Conservation (phyloP, 2,329 filamentous ascomycete species). For the Aureobasidium uvarum region DNA sequence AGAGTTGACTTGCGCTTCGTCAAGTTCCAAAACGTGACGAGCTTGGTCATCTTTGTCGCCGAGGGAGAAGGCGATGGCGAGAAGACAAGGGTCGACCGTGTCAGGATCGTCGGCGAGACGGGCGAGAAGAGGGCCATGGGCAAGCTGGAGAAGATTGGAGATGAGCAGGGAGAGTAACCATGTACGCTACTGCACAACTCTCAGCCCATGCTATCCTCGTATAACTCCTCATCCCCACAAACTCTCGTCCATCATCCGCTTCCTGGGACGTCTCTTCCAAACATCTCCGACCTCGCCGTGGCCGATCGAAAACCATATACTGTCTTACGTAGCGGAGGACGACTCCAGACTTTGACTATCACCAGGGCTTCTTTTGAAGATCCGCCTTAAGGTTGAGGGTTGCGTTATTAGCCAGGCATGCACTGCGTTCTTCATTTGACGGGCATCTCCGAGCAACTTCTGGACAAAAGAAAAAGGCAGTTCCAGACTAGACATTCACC, state of each 20-base stretch:
- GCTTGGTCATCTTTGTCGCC: conserved; percentile 81
- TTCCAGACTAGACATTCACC: not conserved
- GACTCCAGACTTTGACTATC: not conserved
- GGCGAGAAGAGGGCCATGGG: conserved; percentile 92
- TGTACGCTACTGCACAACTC: not conserved
- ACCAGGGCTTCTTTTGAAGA: not conserved
- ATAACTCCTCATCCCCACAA: not conserved
- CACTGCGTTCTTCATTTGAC: not conserved
- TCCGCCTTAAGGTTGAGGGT: not conserved
- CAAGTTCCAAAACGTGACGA: conserved; percentile 94
- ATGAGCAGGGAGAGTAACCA: conserved; percentile 62
- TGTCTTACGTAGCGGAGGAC: not conserved
- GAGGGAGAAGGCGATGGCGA: conserved; percentile 75
- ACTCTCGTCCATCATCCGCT: not conserved
- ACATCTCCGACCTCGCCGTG: not conserved
- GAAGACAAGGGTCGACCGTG: conserved; percentile 76
- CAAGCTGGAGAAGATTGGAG: conserved; percentile 90
- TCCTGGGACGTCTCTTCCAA: not conserved
- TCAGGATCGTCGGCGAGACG: conserved; percentile 79
- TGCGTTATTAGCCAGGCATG: not conserved
- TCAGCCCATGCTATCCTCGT: not conserved
- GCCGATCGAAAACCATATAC: not conserved
- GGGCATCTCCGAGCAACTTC: not conserved
- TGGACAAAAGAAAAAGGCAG: not conserved
- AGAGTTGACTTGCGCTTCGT: conserved; percentile 74